Base-by-base conservation (phyloP, 495 filamentous ascomycete species). In the Penicillium roqueforti region DNA sequence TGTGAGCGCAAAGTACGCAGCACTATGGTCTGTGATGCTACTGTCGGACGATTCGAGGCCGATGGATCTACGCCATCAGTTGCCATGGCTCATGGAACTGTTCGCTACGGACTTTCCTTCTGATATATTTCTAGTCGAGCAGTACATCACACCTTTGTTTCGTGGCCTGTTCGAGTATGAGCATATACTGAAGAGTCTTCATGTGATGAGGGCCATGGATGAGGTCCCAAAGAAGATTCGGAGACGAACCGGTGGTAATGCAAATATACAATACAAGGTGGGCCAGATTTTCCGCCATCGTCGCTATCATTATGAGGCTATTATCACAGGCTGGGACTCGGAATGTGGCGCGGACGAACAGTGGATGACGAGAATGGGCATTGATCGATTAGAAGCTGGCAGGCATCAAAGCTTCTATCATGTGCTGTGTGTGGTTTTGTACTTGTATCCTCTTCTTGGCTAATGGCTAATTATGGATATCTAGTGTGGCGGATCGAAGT, bases 321-420 rank as follows among this genome's bases (percentile, higher is more conserved):
- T 95, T 10, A 88, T 98, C 55, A 87, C 85, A 10, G 92, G 92
- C 16, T 98, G 93, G 93, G 87, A 91, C 53, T 67, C 76, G 0
- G 76, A 81, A 69, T 81, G 78, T 67, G 68, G 71, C 58, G 69
- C 77, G 13, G 62, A 61, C 28, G 70, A 84, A 74, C 67, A 60
- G 66, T 80, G 70, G 80, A 83, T 71, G 83, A 81, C 55, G 59
- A 70, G 76, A 51, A 86, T 88, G 81, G 68, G 75, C 20, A 78
- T 91, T 38, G 83, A 88, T 69, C 68, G 70, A 5, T 60, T 90
- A 22, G 68, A 73, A 14, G 69, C 73, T 53, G 88, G 87, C n/a
- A 74, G 83, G 41, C 70, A 84, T 45, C 88, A 92, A 68, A 86
- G 83, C 47, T 96, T 91, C 63, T 96, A 95, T 61, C 85, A 91